Conservation (phyloP, 2,329 filamentous ascomycete species). For the Teratosphaeriaceae sp. region DNA sequence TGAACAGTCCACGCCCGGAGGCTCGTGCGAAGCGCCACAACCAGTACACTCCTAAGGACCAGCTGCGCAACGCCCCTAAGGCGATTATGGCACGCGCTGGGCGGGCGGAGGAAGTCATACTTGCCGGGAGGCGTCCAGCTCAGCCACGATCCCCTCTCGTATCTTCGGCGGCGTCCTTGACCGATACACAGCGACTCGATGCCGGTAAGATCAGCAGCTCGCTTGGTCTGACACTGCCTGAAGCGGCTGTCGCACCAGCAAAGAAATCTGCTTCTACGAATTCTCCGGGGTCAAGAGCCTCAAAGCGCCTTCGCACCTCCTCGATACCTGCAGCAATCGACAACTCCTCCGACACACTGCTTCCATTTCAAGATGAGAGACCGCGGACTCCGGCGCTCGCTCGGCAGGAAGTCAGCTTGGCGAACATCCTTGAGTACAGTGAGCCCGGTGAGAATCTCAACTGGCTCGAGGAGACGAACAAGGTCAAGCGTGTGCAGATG, state of each 20-base stretch:
- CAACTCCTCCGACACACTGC: too few relatives aligned
- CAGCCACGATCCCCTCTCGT: not conserved
- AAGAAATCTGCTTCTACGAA: not conserved
- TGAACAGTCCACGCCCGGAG: too few relatives aligned
- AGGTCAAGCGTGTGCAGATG: conserved; percentile 1
- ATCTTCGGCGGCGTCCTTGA: too few relatives aligned
- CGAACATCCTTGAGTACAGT: conserved; percentile 5
- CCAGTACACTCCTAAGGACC: not conserved
- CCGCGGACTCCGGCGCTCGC: not conserved
- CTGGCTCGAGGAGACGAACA: conserved; percentile 1
- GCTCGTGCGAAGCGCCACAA: not conserved
- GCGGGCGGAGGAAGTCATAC: not conserved
- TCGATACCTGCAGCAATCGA: too few relatives aligned
- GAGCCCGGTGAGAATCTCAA: conserved; percentile 6
- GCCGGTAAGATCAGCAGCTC: not conserved
- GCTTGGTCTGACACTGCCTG: not conserved
- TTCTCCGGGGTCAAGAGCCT: not conserved
- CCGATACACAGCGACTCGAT: not conserved
- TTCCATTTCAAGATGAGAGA: not conserved
- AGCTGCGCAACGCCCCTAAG: conserved; percentile 3
- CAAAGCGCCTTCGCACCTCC: not conserved
- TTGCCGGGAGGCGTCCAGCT: not conserved
- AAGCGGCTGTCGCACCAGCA: not conserved
- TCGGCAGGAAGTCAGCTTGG: not conserved
- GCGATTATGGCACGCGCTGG: not conserved